phyloP scores from a whole-genome alignment of 768 basidiomycete species.

The Leucocoprinus sp. region DNA sequence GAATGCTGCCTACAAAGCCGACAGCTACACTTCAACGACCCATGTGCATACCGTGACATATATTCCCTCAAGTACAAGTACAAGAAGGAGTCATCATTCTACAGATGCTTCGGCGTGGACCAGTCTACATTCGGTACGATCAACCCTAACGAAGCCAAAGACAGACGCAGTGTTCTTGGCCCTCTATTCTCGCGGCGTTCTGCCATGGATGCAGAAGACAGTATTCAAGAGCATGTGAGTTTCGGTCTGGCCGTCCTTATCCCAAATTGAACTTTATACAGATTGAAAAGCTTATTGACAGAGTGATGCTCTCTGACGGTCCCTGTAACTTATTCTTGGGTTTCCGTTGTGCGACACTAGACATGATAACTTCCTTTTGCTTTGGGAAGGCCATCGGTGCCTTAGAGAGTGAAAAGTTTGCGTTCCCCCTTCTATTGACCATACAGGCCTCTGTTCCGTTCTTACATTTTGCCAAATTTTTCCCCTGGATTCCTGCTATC shows the following conservation, averaged over 20 bases:
- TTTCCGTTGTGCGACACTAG: constrained; percentile 33
- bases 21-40: constrained; percentile 32
- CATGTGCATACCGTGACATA: constrained; percentile 25
- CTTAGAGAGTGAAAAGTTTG: constrained; percentile 26
- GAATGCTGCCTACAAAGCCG: neutral
- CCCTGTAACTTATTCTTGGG: constrained; percentile 31
- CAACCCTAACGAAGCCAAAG: constrained; percentile 25
- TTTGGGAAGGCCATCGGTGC: constrained; percentile 27
- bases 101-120: constrained; percentile 27
- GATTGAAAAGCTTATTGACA: constrained; percentile 24
- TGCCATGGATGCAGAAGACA: constrained; percentile 26
- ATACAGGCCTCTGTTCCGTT: constrained; percentile 22
- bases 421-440: constrained; percentile 24
- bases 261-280: constrained; percentile 11
- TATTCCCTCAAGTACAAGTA: constrained; percentile 28
- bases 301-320: constrained; percentile 13
- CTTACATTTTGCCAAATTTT: constrained; percentile 24
- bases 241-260: neutral
- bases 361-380: constrained; percentile 35
- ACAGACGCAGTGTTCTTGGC: constrained; percentile 23
- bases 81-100: constrained; percentile 30
- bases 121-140: constrained; percentile 29
- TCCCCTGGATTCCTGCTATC: constrained; percentile 20
- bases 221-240: constrained; percentile 23
- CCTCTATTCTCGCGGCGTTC: constrained; percentile 32